Evolutionary conservation across 1,139 yeast species (phyloP), one percentile per base, ranked within the genome.

Genomic region (Zygosaccharomyces pseudobailii): DNA sequence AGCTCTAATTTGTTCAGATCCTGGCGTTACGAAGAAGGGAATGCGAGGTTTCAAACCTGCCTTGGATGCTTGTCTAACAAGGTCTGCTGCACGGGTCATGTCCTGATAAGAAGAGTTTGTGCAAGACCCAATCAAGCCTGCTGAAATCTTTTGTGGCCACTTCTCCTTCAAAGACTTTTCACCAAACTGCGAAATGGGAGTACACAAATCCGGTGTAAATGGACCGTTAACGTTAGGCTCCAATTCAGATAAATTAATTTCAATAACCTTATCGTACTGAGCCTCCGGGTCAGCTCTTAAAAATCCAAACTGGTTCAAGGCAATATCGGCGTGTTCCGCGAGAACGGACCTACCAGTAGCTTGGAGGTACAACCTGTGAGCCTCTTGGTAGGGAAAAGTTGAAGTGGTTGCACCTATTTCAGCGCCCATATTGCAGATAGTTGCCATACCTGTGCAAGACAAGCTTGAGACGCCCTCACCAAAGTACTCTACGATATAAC

Each of bases 381-480:
- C 88, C 47, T 83, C 84, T 65, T 87, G 92, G 79, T 82, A 89
- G 48, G 98, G 98, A 87, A 92, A 92, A 46, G 90, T 79, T 8
- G 97, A 89, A 35, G 98, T 92, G 30, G 98, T 92, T 32, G 97
- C 97, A 66, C 98, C 98, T 52, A 92, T 87, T 71, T 92, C 98
- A 47, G 98, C 98, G 65, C 98, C 98, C 98, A 92, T 92, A 71
- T 92, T 92, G 77, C 97, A 90, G 62, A 92, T 90, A 49, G 98
- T 92, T 45, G 95, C 98, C 98, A 92, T 92, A 72, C 98, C 98
- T 19, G 98, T 92, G 72, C 96, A 88, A 28, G 95, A 84, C 54
- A 92, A 76, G 32, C 83, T 71, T 55, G 80, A 71, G 20, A 90
- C 96, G 69, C 98, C 98, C 51, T 84, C 89, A 53, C 98, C 98